Percentiles rank a stretch among this genome's conserved stretches.
These are phyloP conservation scores for Colletotrichum godetiae DNA, from an alignment of 2,329 filamentous ascomycete species.

Conservation along the genomic window DNA sequence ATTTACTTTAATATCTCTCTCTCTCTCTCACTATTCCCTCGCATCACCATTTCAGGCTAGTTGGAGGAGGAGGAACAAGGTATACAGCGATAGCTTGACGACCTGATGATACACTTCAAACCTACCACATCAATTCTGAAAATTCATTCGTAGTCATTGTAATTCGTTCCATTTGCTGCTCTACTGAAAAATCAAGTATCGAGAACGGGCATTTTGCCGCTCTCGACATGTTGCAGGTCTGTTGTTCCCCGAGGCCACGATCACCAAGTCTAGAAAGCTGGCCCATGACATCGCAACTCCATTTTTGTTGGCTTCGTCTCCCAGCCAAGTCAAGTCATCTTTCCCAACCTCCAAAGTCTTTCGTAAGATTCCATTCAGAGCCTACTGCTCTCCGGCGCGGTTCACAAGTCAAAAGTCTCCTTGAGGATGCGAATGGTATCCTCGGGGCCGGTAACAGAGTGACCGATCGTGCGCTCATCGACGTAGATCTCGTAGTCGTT, in stretches of 20 bases:
- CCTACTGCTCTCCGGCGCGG: conserved; percentile 1
- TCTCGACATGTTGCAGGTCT: not conserved
- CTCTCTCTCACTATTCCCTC: not conserved
- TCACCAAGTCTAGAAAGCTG: not conserved
- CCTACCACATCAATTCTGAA: not conserved
- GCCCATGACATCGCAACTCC: not conserved
- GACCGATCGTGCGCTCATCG: conserved; percentile 85
- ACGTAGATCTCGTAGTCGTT: conserved; percentile 96
- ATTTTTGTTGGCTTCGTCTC: not conserved
- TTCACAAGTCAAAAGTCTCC: conserved; percentile 79
- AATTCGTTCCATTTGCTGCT: not conserved
- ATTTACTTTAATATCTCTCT: conserved; percentile 15
- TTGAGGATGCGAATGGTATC: conserved; percentile 85
- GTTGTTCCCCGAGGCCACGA: not conserved
- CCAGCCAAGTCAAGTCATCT: not conserved
- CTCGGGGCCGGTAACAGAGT: conserved; percentile 83
- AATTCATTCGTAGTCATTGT: not conserved
- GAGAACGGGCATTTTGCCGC: not conserved
- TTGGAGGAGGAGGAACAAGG: not conserved
- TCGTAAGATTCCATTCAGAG: conserved; percentile 1
- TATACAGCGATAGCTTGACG: conserved; percentile 14
- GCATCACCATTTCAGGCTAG: not conserved
- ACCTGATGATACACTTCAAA: conserved; percentile 22
- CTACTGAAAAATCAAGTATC: not conserved
- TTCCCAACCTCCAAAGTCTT: not conserved